Base-by-base conservation (phyloP, 1,139 yeast genomes). In the Magnusiomyces ingens region DNA sequence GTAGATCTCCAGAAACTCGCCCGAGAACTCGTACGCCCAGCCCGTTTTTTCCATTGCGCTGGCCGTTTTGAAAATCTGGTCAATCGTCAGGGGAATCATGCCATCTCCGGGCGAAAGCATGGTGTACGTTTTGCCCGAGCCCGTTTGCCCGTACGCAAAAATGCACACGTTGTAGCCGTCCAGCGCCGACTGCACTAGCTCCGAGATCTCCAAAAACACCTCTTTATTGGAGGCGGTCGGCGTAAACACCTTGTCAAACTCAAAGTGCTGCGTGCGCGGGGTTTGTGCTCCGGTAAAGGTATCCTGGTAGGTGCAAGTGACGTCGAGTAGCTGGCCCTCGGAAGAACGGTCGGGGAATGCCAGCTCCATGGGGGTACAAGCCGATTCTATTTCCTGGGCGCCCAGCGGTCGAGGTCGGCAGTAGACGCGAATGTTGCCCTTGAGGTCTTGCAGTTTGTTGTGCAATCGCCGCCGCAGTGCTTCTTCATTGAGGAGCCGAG, bases 371-470 rank as follows among this genome's bases (percentile, higher is more conserved):
- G 22, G 10, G 2, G 37, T 13, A 15, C 32, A 11, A 3, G 18
- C 68, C 5, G 70, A 57, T 3, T 66, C 64, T 22, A 68, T 67
- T 38, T 63, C 56, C 1, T 57, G 52, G 1, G 59, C 52, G 1
- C 64, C 56, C 1, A 75, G 71, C 0, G 97, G 96, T 51, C 95
- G 75, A 3, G 91, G 77, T 45, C 99, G 77, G 65, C 98, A 93
- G 62, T 84, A 90, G 0, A 93, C 98, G 45, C 99, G 72, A 42
- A 93, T 89, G 62, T 90, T 93, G 0, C 99, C 99, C 66, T 91
- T 88, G 45, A 91, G 69, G 56, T 89, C 96, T 67, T 91, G 97
- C 12, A 91, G 72, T 57, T 74, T 77, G 63, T 87, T 83, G 64
- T 90, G 97, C 2, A 88, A 69, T 19, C 71, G 66, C n/a, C 97